Conservation (phyloP, 2,329 filamentous ascomycete species). For the Fusarium setosum region DNA sequence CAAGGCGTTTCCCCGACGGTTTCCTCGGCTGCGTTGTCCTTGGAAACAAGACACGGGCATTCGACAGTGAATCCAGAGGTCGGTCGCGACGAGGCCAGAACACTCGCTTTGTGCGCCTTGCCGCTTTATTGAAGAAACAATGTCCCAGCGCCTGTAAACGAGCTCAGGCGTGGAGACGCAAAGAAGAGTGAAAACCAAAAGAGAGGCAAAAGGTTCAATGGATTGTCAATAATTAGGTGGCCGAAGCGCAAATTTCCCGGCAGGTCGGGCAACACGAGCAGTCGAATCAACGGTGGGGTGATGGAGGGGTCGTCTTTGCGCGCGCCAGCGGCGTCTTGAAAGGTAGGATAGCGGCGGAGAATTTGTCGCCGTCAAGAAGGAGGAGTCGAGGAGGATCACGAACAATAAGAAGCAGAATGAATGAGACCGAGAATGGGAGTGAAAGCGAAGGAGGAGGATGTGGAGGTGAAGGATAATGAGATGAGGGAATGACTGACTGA, state of each 20-base stretch:
- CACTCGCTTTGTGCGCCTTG: neutral
- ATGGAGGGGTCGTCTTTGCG: constrained; percentile 34
- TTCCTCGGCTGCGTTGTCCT: neutral
- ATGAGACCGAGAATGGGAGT: neutral
- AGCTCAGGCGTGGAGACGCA: neutral
- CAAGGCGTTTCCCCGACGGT: constrained; percentile 10
- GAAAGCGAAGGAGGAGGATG: neutral
- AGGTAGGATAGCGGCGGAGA: neutral
- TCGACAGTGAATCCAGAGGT: constrained; percentile 7
- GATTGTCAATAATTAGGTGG: constrained; percentile 4
- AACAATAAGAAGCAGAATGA: neutral
- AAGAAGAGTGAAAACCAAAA: neutral
- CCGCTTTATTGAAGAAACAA: constrained; percentile 1
- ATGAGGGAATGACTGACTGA: neutral
- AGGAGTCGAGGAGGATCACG: neutral
- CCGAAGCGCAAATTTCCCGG: constrained; percentile 8
- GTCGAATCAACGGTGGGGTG: constrained; percentile 26
- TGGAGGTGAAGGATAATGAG: constrained; percentile 6
- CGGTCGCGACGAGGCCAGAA: neutral
- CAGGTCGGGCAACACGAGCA: constrained; percentile 2
- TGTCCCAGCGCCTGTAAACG: neutral
- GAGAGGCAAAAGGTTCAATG: constrained; percentile 1
- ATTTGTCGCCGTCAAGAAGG: neutral
- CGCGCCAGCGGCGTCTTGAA: constrained; percentile 26
- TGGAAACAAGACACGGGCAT: constrained; percentile 6